These are phyloP conservation scores for Phialocephala sp. DNA, from an alignment of 2,329 filamentous ascomycete species.

Conservation along the genomic window DNA sequence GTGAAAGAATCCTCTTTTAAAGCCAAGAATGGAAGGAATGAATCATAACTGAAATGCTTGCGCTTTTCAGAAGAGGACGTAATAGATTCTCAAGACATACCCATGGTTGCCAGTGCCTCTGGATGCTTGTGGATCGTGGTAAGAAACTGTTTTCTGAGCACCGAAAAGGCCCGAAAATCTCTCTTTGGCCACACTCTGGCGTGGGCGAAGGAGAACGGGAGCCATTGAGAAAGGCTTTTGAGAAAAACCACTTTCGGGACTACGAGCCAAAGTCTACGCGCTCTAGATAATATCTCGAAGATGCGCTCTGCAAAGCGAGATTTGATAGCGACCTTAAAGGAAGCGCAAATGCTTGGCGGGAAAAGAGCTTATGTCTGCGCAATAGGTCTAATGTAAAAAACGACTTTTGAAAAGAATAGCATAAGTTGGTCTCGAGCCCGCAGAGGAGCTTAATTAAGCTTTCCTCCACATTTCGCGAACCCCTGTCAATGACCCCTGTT, in stretches of 20 bases:
- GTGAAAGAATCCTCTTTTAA: too few relatives aligned
- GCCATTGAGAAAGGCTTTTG: conserved; percentile 33
- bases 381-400: background rate
- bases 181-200: conserved; percentile 70
- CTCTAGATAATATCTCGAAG: background rate
- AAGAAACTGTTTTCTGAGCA: conserved; percentile 72
- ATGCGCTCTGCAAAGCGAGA: background rate
- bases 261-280: background rate
- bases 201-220: conserved; percentile 42
- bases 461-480: conserved; percentile 4
- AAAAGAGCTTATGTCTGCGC: background rate
- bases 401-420: background rate
- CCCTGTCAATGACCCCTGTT: conserved; percentile 7
- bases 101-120: conserved; percentile 61
- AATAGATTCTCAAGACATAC: conserved; percentile 48
- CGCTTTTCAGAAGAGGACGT: background rate
- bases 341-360: background rate
- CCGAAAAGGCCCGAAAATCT: conserved; percentile 71
- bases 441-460: background rate
- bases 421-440: background rate
- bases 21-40: background rate
- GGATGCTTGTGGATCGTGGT: conserved; percentile 63
- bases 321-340: background rate
- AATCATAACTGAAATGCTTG: background rate
- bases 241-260: background rate